Percentiles rank a stretch among this genome's conserved stretches.
Conservation (phyloP, 2,329 filamentous ascomycete species). For the Cladosporium austrohemisphaericum region DNA sequence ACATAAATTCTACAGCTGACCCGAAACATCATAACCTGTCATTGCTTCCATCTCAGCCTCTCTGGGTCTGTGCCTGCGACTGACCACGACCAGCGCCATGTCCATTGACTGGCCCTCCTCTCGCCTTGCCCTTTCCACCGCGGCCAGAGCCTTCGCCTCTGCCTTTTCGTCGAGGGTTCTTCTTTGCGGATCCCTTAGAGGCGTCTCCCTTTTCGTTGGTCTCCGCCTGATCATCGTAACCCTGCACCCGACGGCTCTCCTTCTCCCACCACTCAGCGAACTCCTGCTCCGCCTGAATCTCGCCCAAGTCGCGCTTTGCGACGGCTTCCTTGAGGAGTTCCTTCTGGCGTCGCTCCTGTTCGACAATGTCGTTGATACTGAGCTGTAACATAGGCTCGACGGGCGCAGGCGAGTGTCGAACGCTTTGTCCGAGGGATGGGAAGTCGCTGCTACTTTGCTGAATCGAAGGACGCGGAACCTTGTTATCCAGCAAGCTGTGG, state of each 20-base stretch:
- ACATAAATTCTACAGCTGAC: too few species aligned
- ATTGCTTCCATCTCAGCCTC: background rate
- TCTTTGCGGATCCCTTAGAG: constrained; percentile 15
- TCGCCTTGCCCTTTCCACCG: background rate
- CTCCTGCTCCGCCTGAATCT: constrained; percentile 94
- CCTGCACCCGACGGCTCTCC: constrained; percentile 64
- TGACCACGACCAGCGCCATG: background rate
- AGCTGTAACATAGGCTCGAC: constrained; percentile 63
- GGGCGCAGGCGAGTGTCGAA: constrained; percentile 54
- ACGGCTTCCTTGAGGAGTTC: constrained; percentile 76
- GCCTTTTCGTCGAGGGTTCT: constrained; percentile 15
- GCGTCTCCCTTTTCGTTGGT: background rate
- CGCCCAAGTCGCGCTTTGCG: constrained; percentile 82
- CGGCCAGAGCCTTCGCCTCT: constrained; percentile 15
- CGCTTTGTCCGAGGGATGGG: constrained; percentile 41
- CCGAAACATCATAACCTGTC: background rate
- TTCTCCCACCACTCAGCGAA: constrained; percentile 97
- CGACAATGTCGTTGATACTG: constrained; percentile 83
- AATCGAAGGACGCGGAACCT: constrained; percentile 12
- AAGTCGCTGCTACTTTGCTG: constrained; percentile 34
- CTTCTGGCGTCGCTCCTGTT: constrained; percentile 80
- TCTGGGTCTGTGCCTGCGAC: constrained; percentile 7
- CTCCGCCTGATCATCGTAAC: constrained; percentile 22
- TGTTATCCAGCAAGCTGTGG: constrained; percentile 22
- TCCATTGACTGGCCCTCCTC: background rate